A percentile compares a stretch with the other conserved stretches of the same genome.
These are phyloP conservation scores for Protomyces pachydermus DNA, from an alignment of 1,139 yeast genomes.

Conservation along the genomic window DNA sequence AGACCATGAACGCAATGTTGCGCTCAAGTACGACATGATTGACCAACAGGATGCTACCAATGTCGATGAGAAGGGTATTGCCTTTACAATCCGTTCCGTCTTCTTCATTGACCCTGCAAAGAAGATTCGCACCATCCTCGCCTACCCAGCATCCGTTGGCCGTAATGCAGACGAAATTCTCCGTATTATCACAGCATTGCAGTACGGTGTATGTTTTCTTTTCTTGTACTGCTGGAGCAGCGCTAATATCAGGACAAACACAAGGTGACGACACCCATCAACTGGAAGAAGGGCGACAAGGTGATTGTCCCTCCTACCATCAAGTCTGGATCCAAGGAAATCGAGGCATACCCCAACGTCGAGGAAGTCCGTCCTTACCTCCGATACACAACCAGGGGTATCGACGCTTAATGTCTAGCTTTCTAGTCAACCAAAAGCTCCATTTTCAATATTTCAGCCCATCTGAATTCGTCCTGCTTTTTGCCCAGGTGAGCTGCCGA, in stretches of 20 bases:
- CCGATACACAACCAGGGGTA: slow-evolving; percentile 9
- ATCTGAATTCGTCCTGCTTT: no score
- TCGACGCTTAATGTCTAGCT: background rate
- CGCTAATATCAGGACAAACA: slow-evolving; percentile 58
- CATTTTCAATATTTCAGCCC: no score
- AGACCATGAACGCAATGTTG: slow-evolving; percentile 72
- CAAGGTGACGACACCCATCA: slow-evolving; percentile 25
- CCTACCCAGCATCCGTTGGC: slow-evolving; percentile 89
- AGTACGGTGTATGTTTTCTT: slow-evolving; percentile 49
- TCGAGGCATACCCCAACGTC: slow-evolving; percentile 70
- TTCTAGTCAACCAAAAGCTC: background rate
- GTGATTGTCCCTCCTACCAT: slow-evolving; percentile 85
- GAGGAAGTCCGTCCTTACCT: slow-evolving; percentile 69
- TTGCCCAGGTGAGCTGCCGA: no score
- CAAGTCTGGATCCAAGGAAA: slow-evolving; percentile 54
- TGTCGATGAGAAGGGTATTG: slow-evolving; percentile 57
- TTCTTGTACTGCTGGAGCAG: slow-evolving; percentile 42
- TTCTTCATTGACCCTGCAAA: slow-evolving; percentile 81
- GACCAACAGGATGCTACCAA: slow-evolving; percentile 82
- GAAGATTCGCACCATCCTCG: slow-evolving; percentile 73
- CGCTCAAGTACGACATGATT: slow-evolving; percentile 82
- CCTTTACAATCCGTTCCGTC: slow-evolving; percentile 81
- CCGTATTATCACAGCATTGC: slow-evolving; percentile 81
- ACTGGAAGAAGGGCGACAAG: slow-evolving; percentile 57
- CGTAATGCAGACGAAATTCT: slow-evolving; percentile 84